Base-by-base conservation (phyloP, 345 rosid species). In the Syzygium grande region DNA sequence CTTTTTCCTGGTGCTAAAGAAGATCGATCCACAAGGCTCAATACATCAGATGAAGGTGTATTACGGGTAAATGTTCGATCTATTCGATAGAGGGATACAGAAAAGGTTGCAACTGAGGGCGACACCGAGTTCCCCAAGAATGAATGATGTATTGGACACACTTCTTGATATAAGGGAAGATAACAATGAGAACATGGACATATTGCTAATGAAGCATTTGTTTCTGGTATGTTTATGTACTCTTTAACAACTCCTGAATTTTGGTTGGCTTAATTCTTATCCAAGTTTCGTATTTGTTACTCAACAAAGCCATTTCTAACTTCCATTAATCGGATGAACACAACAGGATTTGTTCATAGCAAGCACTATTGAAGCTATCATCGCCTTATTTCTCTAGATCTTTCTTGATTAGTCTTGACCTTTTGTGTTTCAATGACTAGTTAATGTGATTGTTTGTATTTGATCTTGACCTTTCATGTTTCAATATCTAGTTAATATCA, bases 341-440 rank as follows among this genome's bases (percentile, higher is more conserved):
- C 46, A 2, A 53, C 88, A 93, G 94, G 92, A 78, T 84, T 84
- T 94, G 49, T 91, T 94, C 41, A 90, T 7, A 12, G 92, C n/a
- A n/a, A n/a, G n/a, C n/a, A n/a, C n/a, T n/a, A n/a, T n/a, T n/a
- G n/a, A n/a, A n/a, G n/a, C n/a, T n/a, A n/a, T n/a, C n/a, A n/a
- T n/a, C n/a, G n/a, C n/a, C n/a, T n/a, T n/a, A n/a, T n/a, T n/a
- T n/a, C n/a, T n/a, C n/a, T n/a, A n/a, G n/a, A n/a, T n/a, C n/a
- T n/a, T n/a, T n/a, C n/a, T n/a, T n/a, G n/a, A n/a, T n/a, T n/a
- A n/a, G n/a, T n/a, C n/a, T n/a, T n/a, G n/a, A n/a, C n/a, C n/a
- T n/a, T n/a, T n/a, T n/a, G n/a, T n/a, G n/a, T n/a, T n/a, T n/a
- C n/a, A n/a, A n/a, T n/a, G n/a, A n/a, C n/a, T n/a, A n/a, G n/a